Evolutionary conservation across 2,329 filamentous ascomycete genomes (phyloP), one percentile per base, ranked within the genome.

Genomic region (Chaetomiaceae sp.): DNA sequence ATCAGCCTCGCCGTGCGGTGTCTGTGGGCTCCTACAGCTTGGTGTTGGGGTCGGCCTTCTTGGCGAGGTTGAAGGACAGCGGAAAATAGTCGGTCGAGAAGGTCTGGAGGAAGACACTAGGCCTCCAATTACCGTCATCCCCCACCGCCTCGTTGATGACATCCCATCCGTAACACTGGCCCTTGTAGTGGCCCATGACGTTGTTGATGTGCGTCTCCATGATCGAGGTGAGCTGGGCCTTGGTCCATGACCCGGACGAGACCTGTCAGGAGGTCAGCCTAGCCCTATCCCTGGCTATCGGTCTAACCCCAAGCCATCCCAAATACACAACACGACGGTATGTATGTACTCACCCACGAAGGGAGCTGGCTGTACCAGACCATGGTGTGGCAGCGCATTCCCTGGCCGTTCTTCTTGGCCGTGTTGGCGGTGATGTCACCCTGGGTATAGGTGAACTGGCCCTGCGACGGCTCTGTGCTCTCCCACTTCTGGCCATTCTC

Each of bases 401-500:
- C 60, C 66, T 80, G 74, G 4, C 71, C 67, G 55, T 79, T 77
- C 30, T 65, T 64, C 59, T 71, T 69, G 11, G 78, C 77, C 16
- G 78, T 67, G 42, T 73, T 67, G 37, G 76, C 67, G 18, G 81
- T 70, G 46, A 74, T 71, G 45, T 87, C 81, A 34, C 79, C 84
- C 1, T 14, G 16, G 32, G 5, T 18, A 34, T 36, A 53, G 37
- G 6, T 55, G 48, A 55, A 55, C 25, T 48, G 38, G 38, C 53
- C 51, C 13, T 74, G 76, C 36, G 69, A 65, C 0, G 81, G 79
- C 71, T 89, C 81, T 14, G 74, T 84, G 56, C 75, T 72, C 54
- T 83, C 74, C 82, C 82, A 88, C 73, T 82, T 78, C 66, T 82
- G 78, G 2, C 76, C 75, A 64, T 87, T 87, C 44, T 78, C 80